Base-by-base conservation (phyloP, 2,329 filamentous ascomycete species). In the Aureobasidium sp. region DNA sequence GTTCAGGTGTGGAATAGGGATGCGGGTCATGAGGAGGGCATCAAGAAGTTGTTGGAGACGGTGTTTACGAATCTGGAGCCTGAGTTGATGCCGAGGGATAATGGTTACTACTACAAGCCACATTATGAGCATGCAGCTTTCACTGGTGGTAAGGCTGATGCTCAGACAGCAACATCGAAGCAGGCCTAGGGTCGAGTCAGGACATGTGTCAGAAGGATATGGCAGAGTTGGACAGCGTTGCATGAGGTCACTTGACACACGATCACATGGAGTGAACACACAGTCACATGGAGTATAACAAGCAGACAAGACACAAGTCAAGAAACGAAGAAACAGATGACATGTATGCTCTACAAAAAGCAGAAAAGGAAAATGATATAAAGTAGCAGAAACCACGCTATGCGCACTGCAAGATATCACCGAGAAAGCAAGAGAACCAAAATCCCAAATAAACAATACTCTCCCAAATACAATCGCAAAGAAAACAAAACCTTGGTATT, bases 1-100 rank as follows among this genome's bases (percentile, higher is more conserved):
- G 91, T 98, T 76, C 92, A 93, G 72, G 88, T 98, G 74, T 98
- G 95, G 95, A 96, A 97, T 81, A 93, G 96, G 69, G 92, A 97
- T 74, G 90, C 91, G 27, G 90, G 89, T 67, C 94, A 96, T 79
- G 86, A 93, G 74, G 89, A 88, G 71, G 96, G 94, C 8, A 88
- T 96, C 71, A 90, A 95, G 75, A 88, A 85, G 69, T 86, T 98
- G 67, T 85, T 95, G 56, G 82, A 88, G 68, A 91, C 89, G 55
- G 90, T 97, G 61, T 82, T 97, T 55, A 87, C 90, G 60, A 88
- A 93, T 70, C 83, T 98, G 36, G 91, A 91, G 8, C 81, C 86
- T 1, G 92, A 96, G 75, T 81, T 97, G 70, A 85, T 85, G 66
- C 93, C 93, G 45, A 92, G 91, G 81, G 80, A 80, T 33, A 80